These are phyloP conservation scores for Ganoderma sinense DNA, from an alignment of 1,284 basidiomycete species.

Conservation along the genomic window DNA sequence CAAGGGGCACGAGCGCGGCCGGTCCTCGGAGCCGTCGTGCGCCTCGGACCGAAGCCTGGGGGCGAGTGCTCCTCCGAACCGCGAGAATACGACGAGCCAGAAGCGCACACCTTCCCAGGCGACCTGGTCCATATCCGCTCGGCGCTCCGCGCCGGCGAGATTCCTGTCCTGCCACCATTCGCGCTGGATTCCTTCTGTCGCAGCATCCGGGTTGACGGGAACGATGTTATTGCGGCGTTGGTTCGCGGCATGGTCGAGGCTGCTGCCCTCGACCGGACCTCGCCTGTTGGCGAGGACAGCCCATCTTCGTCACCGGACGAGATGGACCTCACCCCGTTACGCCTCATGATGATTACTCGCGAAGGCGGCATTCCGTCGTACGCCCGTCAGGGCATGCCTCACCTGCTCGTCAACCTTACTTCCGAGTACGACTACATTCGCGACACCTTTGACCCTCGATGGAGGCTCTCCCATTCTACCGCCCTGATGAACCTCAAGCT, in stretches of 20 bases:
- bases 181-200: constrained; percentile 92
- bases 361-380: constrained; percentile 99
- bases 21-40: constrained; percentile 85
- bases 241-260: constrained; percentile 87
- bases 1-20: constrained; percentile 91
- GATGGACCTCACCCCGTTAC: constrained; percentile 87
- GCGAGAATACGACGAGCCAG: constrained; percentile 56
- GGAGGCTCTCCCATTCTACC: constrained; percentile 85
- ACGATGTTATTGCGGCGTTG: constrained; percentile 91
- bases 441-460: constrained; percentile 83
- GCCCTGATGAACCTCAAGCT: constrained; percentile 90
- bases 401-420: constrained; percentile 94
- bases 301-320: constrained; percentile 35
- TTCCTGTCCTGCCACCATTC: constrained; percentile 95
- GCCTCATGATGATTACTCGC: constrained; percentile 97
- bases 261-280: constrained; percentile 48
- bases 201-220: constrained; percentile 87
- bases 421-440: constrained; percentile 91
- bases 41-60: constrained; percentile 79
- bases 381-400: constrained; percentile 92
- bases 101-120: constrained; percentile 78
- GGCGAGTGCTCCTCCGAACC: constrained; percentile 45
- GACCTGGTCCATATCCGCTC: constrained; percentile 87
- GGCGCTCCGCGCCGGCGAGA: constrained; percentile 91
- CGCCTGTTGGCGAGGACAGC: constrained; percentile 33